Conservation (phyloP, 306 rosid genomes). For the Rosa multiflora region DNA sequence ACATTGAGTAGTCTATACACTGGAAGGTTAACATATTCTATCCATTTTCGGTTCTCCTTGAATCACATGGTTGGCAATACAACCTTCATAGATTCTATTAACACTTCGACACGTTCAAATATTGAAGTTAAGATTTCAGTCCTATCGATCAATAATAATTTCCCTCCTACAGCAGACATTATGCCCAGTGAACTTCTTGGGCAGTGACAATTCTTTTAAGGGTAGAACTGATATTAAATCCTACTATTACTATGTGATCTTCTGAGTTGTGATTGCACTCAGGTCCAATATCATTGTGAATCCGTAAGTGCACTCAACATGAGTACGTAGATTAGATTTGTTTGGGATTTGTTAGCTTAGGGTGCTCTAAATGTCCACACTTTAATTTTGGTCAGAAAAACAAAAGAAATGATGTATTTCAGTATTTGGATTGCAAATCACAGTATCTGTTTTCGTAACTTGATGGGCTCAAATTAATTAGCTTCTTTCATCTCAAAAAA, state of each 20-base stretch:
- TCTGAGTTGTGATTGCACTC: not conserved
- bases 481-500: no score
- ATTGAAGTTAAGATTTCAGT: not conserved
- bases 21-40: not conserved
- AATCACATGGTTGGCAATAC: not conserved
- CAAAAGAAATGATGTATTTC: not conserved
- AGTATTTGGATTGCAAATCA: not conserved
- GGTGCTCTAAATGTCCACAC: not conserved
- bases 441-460: not conserved
- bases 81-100: not conserved
- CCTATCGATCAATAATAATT: not conserved
- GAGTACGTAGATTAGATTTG: conserved; percentile 1
- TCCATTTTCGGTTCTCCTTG: not conserved
- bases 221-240: not conserved
- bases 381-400: not conserved
- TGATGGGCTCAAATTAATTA: not conserved
- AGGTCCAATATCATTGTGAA: not conserved
- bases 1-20: not conserved
- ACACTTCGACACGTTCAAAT: not conserved
- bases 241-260: not conserved
- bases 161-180: not conserved
- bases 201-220: not conserved
- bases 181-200: not conserved
- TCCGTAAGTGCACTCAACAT: not conserved
- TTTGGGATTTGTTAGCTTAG: not conserved